phyloP scores from a whole-genome alignment of 176 grass and related monocot species.

The Paspalum notatum region DNA sequence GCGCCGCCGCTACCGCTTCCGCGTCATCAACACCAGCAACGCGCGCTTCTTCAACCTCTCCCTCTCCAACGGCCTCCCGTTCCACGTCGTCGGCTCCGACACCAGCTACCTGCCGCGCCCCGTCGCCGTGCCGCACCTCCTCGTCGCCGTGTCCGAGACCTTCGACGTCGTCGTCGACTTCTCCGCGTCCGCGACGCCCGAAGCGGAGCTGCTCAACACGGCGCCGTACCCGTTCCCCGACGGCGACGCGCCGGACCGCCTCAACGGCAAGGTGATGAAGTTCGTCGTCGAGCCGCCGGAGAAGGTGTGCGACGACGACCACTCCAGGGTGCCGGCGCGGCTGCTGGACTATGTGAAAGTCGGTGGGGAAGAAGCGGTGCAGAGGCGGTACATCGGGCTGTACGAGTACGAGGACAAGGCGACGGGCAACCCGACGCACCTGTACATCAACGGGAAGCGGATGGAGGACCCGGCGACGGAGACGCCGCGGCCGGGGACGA shows the following conservation, averaged over 20 bases:
- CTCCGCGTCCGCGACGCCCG: neutral
- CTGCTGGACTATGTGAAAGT: constrained; percentile 45
- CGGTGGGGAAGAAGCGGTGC: constrained; percentile 38
- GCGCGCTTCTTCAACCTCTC: constrained; percentile 75
- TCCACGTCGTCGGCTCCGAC: constrained; percentile 70
- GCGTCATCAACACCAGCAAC: constrained; percentile 75
- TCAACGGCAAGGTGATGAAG: constrained; percentile 64
- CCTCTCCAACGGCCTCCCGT: constrained; percentile 38
- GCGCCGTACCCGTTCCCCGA: constrained; percentile 69
- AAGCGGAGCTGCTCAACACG: constrained; percentile 52
- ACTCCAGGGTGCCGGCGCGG: constrained; percentile 42
- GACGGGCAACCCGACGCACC: constrained; percentile 50
- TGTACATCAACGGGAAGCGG: constrained; percentile 81
- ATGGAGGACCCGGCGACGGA: constrained; percentile 72
- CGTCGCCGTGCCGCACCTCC: constrained; percentile 12
- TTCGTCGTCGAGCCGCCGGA: constrained; percentile 31
- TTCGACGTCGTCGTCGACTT: constrained; percentile 75
- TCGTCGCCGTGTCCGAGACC: constrained; percentile 55
- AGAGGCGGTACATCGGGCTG: constrained; percentile 53
- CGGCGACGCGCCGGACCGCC: constrained; percentile 35
- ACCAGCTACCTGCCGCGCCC: constrained; percentile 51
- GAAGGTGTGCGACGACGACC: constrained; percentile 1
- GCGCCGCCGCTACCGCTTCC: constrained; percentile 60
- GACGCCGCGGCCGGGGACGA: constrained; percentile 51
- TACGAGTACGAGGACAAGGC: constrained; percentile 65